phyloP scores from a whole-genome alignment of 106 monocot species.

The Chionographis japonica region DNA sequence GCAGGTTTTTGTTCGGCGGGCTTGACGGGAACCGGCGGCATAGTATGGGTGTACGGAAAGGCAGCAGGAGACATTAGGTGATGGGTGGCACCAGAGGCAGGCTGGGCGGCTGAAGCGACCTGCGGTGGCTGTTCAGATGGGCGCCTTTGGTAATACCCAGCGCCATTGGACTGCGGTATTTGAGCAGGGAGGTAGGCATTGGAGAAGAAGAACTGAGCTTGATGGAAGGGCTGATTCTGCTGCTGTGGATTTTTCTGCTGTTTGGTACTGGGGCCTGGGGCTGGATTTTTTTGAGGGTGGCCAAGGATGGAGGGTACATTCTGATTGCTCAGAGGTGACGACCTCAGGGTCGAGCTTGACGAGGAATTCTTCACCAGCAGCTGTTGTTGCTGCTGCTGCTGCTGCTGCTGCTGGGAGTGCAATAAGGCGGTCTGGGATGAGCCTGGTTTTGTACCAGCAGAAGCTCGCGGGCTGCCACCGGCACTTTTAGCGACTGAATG shows the following conservation, averaged over 20 bases:
- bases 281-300: constrained; percentile 14
- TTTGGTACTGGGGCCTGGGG: constrained; percentile 3
- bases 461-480: constrained; percentile 62
- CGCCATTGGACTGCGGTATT: constrained; percentile 4
- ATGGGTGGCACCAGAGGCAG: too few species aligned
- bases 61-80: not conserved
- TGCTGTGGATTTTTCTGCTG: constrained; percentile 2
- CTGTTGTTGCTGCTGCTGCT: constrained; percentile 35
- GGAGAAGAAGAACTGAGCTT: constrained; percentile 46
- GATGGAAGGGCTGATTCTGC: constrained; percentile 25
- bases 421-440: not conserved
- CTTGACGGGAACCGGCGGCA: constrained; percentile 46
- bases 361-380: constrained; percentile 31
- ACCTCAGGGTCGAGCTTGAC: constrained; percentile 24
- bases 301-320: constrained; percentile 44
- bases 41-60: constrained; percentile 37
- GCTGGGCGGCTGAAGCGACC: constrained; percentile 1
- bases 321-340: constrained; percentile 24
- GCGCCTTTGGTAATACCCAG: constrained; percentile 16
- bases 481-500: constrained; percentile 28
- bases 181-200: constrained; percentile 29
- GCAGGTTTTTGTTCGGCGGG: constrained; percentile 47
- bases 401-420: not conserved
- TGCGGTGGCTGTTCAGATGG: constrained; percentile 12
- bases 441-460: constrained; percentile 28